These are phyloP conservation scores for Leccinum longicurvipes DNA, from an alignment of 768 basidiomycete genomes.

Conservation along the genomic window DNA sequence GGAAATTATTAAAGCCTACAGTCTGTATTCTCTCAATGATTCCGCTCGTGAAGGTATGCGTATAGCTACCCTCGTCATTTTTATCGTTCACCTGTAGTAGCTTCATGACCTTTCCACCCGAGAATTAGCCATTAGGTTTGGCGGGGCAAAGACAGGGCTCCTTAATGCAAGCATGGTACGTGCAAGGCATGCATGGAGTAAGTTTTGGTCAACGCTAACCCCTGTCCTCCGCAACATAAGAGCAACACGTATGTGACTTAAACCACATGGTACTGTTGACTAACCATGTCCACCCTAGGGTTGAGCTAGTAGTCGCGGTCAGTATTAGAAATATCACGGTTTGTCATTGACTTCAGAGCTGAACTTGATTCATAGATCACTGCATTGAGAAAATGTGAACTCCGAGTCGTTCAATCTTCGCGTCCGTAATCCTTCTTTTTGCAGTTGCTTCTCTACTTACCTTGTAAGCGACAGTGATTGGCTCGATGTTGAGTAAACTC, in stretches of 20 bases:
- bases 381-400: slow-evolving; percentile 77
- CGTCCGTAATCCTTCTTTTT: slow-evolving; percentile 39
- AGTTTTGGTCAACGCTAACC: slow-evolving; percentile 1
- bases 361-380: slow-evolving; percentile 45
- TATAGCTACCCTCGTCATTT: neutral
- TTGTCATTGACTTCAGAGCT: neutral
- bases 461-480: slow-evolving; percentile 54
- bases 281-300: slow-evolving; percentile 31
- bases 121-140: slow-evolving; percentile 71
- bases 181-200: neutral
- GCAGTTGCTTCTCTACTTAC: slow-evolving; percentile 2
- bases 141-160: slow-evolving; percentile 73
- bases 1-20: slow-evolving; percentile 22
- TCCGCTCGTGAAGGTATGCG: slow-evolving; percentile 67
- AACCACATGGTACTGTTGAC: neutral
- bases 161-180: slow-evolving; percentile 78
- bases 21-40: slow-evolving; percentile 70
- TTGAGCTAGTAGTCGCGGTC: slow-evolving; percentile 71
- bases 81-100: slow-evolving; percentile 32
- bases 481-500: slow-evolving; percentile 79
- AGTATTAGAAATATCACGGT: slow-evolving; percentile 24
- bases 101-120: slow-evolving; percentile 75
- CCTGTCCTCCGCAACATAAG: slow-evolving; percentile 32
- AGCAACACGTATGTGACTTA: slow-evolving; percentile 58
- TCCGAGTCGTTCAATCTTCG: slow-evolving; percentile 78